Base-by-base conservation (phyloP, 2,329 filamentous ascomycete species). In the Fusarium sp. region DNA sequence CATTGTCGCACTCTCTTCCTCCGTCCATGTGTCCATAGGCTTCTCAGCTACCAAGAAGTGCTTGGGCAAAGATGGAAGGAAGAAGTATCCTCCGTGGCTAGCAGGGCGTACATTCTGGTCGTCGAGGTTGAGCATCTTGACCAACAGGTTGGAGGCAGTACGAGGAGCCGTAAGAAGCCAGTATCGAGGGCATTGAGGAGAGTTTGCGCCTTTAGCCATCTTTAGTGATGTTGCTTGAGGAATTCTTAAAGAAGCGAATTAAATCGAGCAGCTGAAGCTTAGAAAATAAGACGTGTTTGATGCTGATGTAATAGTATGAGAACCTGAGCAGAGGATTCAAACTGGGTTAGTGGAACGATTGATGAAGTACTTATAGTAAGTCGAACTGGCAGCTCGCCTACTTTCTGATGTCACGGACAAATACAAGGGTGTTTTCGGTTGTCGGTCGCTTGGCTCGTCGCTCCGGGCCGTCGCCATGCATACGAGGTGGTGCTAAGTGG, bases 91-190 rank as follows among this genome's bases (percentile, higher is more conserved):
- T 28, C 73, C 73, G 8, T 66, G 15, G 2, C 15, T 25, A 7
- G 67, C 58, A 9, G 73, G 70, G 5, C 73, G 70, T 6, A 75
- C 70, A 12, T 59, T 64, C 43, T 75, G 73, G 15, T 73, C 70
- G 10, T 58, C 46, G 3, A 75, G 73, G 56, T 71, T 74, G 19
- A 75, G 69, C 53, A 75, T 69, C 33, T 72, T 73, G 44, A 75
- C 70, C 5, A 75, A 30, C 12, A 75, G 43, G 43, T 75, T 75
- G 28, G 73, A 75, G 37, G 70, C 67, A 25, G 73, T 75, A 5
- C 73, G 73, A 33, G 73, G 73, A 35, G 57, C 58, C 8, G 70
- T 73, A 32, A 75, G 35, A 12, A 75, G 64, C 69, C 70, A 75
- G 37, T 73, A 75, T 23, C 70, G 73, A 30, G 38, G 62, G 4